Base-by-base conservation (phyloP, 2,329 filamentous ascomycete genomes). In the Neonectria faginata region DNA sequence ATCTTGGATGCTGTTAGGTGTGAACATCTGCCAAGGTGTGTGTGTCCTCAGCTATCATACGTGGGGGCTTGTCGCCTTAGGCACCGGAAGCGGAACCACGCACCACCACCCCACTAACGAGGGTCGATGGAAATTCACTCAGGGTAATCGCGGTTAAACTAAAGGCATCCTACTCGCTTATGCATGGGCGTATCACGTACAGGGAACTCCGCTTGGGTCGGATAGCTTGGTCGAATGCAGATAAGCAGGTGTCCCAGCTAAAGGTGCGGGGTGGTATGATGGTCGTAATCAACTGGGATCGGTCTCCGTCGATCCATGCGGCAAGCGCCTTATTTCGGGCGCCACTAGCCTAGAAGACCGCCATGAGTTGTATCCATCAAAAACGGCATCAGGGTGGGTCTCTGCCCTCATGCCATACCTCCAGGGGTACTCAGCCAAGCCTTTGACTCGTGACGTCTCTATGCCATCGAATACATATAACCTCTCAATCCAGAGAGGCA, bases 1-100 rank as follows among this genome's bases (percentile, higher is more conserved):
- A 42, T 42, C 39, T 42, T 42, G 16, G 39, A 42, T 42, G 39
- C 39, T 42, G 16, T 42, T 42, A 42, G 39, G 39, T 42, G n/a
- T 42, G 39, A 42, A 42, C 16, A 18, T 42, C 14, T 42, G n/a
- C 16, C 16, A 42, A 42, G 39, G 39, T 18, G 14, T 42, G 16
- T 18, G 16, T 42, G 16, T 42, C 16, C 39, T 42, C 16, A 42
- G 7, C 39, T 42, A 18, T 42, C 16, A 42, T 42, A 42, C n/a
- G 16, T 42, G 16, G 16, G 39, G 39, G 39, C 39, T 42, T 42
- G 16, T 42, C 16, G 16, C 16, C 39, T 42, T 42, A 42, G 39
- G 39, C 39, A 42, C 39, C n/a, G 16, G 39, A 18, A 42, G 39
- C 39, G n/a, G 39, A 18, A 42, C 39, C 16, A 18, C 16, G 16